Conservation (phyloP, 495 filamentous ascomycete species). For the Hyaloscypha bicolor region DNA sequence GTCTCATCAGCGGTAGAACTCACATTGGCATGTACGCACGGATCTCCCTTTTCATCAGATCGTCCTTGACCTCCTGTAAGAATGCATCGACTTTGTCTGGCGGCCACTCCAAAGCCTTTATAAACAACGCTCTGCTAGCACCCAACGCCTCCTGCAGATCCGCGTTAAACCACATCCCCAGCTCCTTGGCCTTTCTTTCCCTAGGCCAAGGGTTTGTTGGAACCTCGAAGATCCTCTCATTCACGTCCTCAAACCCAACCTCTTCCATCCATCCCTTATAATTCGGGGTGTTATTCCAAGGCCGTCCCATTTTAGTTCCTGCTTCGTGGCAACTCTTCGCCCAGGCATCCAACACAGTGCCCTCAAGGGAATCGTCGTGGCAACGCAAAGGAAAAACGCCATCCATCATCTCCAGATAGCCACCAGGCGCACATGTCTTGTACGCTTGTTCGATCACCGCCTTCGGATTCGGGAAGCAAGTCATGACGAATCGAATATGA, state of each 20-base stretch:
- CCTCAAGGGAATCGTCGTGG: slow-evolving; percentile 22
- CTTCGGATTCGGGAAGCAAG: slow-evolving; percentile 44
- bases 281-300: background rate
- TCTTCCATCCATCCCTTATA: slow-evolving; percentile 11
- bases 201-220: slow-evolving; percentile 1
- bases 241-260: slow-evolving; percentile 2
- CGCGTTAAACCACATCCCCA: slow-evolving; percentile 4
- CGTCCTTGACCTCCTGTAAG: background rate
- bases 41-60: background rate
- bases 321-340: background rate
- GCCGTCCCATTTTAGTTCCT: background rate
- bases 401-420: slow-evolving; percentile 51
- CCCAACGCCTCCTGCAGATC: background rate
- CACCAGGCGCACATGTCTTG: slow-evolving; percentile 46
- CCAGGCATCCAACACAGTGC: background rate
- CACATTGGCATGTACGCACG: slow-evolving; percentile 3
- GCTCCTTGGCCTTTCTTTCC: slow-evolving; percentile 2
- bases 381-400: slow-evolving; percentile 35
- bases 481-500: slow-evolving; percentile 51
- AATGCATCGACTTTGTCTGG: background rate
- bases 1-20: background rate
- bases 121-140: background rate
- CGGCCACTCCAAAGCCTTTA: background rate
- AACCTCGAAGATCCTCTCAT: slow-evolving; percentile 1
- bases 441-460: slow-evolving; percentile 42